Conservation (phyloP, 352 stramenopile species). For the Phytophthora nicotianae region DNA sequence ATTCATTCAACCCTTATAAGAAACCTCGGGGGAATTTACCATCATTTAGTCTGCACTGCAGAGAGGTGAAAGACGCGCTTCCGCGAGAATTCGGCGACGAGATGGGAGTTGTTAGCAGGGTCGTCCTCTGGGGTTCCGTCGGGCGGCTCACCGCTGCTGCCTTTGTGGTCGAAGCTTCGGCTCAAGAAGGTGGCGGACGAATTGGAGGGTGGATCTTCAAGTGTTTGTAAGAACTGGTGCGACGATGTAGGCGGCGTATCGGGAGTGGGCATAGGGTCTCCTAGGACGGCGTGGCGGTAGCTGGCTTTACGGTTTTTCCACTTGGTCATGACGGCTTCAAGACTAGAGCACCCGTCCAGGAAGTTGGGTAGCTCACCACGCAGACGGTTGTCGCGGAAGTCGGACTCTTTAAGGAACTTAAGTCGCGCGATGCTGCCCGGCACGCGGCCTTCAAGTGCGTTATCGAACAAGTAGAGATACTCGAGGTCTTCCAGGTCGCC, state of each 20-base stretch:
- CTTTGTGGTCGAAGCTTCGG: constrained; percentile 59
- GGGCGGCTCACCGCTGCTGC: constrained; percentile 21
- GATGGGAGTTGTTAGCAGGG: constrained; percentile 45
- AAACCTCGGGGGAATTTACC: not conserved
- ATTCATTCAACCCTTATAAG: too few relatives aligned
- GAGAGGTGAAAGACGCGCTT: constrained; percentile 30
- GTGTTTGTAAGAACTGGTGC: constrained; percentile 58
- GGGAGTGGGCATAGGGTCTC: constrained; percentile 60
- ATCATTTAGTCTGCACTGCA: constrained; percentile 27
- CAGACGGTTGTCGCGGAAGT: constrained; percentile 82
- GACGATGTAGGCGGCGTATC: constrained; percentile 42
- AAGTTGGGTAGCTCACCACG: constrained; percentile 82
- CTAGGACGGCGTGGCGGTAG: constrained; percentile 74
- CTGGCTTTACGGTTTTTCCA: constrained; percentile 85
- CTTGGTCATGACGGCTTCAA: constrained; percentile 83
- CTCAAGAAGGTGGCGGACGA: constrained; percentile 68
- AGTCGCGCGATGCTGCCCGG: constrained; percentile 69
- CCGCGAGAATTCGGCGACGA: constrained; percentile 59
- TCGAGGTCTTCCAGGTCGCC: constrained; percentile 79
- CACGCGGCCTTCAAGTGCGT: constrained; percentile 70
- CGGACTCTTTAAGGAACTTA: constrained; percentile 81
- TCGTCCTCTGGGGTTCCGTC: constrained; percentile 63
- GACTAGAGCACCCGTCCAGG: constrained; percentile 75
- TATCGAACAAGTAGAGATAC: constrained; percentile 90
- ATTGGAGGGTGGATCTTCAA: constrained; percentile 59